Evolutionary conservation across 225 moss, liverwort and hornwort genomes (phyloP), one percentile per base, ranked within the genome.

Genomic region (Thuidium tamariscinum): DNA sequence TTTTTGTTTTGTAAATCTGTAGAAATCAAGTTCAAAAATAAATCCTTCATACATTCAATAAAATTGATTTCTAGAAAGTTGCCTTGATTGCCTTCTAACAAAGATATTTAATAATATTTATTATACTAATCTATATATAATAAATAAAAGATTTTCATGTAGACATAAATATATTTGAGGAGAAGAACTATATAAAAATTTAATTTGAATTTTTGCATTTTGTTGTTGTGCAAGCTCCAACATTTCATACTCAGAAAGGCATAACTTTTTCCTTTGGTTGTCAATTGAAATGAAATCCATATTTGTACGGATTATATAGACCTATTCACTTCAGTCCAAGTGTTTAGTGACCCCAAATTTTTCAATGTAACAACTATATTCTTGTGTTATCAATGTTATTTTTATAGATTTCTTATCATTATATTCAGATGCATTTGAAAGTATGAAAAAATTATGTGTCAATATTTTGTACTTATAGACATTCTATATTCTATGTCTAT

Each of bases 321-420:
- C 16, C 4, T 17, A 5, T 34, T 3, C 4, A 2, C 4, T 30
- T 7, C 8, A 30, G 30, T 30, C 0, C 3, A 5, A 15, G 30
- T 2, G 5, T 30, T 62, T 17, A 4, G 17, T 63, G 34, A 34
- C 17, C 9, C 34, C 7, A 34, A n/a, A 9, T 3, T 17, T 7
- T 1, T 2, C 0, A 34, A 34, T 34, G 32, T 34, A 17, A 34
- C 17, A 32, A 32, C 16, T 63, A 63, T 63, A 17, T 4, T 63
- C 9, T 63, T 63, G 8, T 34, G 17, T 63, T 9, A 17, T 5
- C 9, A 32, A 63, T 63, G 17, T 1, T 17, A 34, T 34, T 63
- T 34, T 32, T 5, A 63, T 34, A 5, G 17, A 63, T 9, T 34
- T 9, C 17, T 63, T 5, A 63, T 34, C 9, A 9, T 34, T 16